These are phyloP conservation scores for Cryphonectria naterciae DNA, from an alignment of 2,329 filamentous ascomycete genomes.

Conservation along the genomic window DNA sequence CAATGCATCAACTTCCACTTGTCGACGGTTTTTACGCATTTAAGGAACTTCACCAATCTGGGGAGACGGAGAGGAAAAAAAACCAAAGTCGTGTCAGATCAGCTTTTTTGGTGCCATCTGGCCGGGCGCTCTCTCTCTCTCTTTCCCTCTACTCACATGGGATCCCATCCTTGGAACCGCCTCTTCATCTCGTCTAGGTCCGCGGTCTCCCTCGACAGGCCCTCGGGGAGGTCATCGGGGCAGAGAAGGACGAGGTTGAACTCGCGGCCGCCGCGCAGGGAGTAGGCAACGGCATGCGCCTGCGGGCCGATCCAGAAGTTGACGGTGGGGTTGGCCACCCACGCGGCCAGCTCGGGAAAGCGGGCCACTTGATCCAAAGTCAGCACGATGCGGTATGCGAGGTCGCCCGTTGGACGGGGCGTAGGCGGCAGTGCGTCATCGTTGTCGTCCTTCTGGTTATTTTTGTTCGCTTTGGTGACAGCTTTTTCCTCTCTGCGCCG, in stretches of 20 bases:
- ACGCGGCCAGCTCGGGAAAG: constrained; percentile 54
- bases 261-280: constrained; percentile 59
- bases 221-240: constrained; percentile 57
- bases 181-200: constrained; percentile 63
- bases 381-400: neutral
- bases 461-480: too few species aligned
- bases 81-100: too few species aligned
- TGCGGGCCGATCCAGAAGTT: constrained; percentile 68
- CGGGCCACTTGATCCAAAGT: constrained; percentile 38
- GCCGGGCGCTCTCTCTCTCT: constrained; percentile 31
- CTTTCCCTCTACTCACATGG: constrained; percentile 41
- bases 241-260: constrained; percentile 69
- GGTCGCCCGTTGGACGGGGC: neutral
- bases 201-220: constrained; percentile 55
- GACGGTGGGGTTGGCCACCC: constrained; percentile 55
- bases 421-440: neutral
- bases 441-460: constrained; percentile 18
- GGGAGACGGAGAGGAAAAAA: too few species aligned
- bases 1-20: constrained; percentile 71
- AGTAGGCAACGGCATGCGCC: constrained; percentile 66
- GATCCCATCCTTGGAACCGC: constrained; percentile 68
- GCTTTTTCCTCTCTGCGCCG: constrained; percentile 42
- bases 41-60: constrained; percentile 10
- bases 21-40: constrained; percentile 53
- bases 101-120: too few species aligned